A percentile compares a stretch with the other conserved stretches of the same genome.
These are phyloP conservation scores for Tritrichomonas foetus DNA, from an alignment of 208 protist species.

Conservation along the genomic window DNA sequence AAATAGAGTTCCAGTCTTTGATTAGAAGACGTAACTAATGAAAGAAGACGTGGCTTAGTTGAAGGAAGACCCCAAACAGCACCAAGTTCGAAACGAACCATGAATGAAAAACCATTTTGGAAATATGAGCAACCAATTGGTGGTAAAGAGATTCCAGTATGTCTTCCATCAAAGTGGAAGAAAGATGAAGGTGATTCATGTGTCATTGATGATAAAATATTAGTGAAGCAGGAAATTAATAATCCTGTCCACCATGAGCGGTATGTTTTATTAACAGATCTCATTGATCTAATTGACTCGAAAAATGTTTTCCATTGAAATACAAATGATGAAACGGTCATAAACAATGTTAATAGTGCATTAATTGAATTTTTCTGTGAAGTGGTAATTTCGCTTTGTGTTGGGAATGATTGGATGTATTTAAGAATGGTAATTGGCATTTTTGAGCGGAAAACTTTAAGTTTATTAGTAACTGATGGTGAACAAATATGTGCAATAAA, in stretches of 20 bases:
- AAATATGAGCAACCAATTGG: not conserved
- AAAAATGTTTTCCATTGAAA: constrained; percentile 38
- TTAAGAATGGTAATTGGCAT: not conserved
- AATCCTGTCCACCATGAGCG: not conserved
- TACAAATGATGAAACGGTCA: constrained; percentile 6
- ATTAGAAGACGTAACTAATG: not conserved
- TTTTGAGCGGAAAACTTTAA: constrained; percentile 7
- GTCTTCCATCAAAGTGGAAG: constrained; percentile 23
- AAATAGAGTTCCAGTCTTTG: not conserved
- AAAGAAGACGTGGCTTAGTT: not conserved
- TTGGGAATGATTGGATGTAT: constrained; percentile 29
- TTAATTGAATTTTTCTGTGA: not conserved
- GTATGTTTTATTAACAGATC: not conserved
- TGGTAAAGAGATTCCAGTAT: not conserved
- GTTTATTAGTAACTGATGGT: constrained; percentile 33
- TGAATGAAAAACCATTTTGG: not conserved
- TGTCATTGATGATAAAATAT: not conserved
- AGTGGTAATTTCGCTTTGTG: not conserved
- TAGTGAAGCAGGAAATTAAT: constrained; percentile 6
- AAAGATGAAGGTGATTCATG: not conserved
- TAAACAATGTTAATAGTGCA: not conserved
- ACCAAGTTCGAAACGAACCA: not conserved
- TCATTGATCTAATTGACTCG: not conserved
- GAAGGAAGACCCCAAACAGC: not conserved
- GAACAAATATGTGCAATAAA: constrained; percentile 5